Conservation (phyloP, 208 protist genomes). For the Wallacemonas rigidus region DNA sequence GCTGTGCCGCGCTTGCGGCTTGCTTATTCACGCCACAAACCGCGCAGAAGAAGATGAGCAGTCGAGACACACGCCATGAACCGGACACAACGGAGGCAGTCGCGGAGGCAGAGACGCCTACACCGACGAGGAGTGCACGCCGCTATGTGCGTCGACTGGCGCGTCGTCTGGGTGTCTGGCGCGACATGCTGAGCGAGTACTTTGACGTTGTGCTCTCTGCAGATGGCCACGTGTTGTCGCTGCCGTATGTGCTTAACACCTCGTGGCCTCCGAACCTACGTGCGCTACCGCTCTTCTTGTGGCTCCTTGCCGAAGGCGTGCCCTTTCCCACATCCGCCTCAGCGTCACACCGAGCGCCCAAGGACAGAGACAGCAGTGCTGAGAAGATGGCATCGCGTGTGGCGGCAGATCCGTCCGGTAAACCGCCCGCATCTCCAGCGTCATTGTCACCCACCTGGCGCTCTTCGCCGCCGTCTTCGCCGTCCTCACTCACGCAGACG, state of each 20-base stretch:
- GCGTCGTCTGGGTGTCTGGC: slow-evolving; percentile 55
- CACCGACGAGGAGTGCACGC: slow-evolving; percentile 19
- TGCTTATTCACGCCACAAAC: background rate
- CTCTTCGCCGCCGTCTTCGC: too few species aligned
- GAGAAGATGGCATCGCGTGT: too few species aligned
- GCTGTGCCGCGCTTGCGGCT: background rate
- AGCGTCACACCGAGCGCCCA: too few species aligned
- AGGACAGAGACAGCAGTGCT: too few species aligned
- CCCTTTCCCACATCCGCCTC: slow-evolving; percentile 40
- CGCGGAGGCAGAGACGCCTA: background rate
- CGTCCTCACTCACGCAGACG: too few species aligned
- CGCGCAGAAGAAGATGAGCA: background rate
- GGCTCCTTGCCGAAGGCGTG: slow-evolving; percentile 65
- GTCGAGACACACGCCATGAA: background rate
- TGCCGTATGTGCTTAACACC: slow-evolving; percentile 64
- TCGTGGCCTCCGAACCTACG: slow-evolving; percentile 73
- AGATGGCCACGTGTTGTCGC: slow-evolving; percentile 43
- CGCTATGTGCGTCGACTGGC: slow-evolving; percentile 49
- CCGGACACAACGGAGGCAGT: too few species aligned
- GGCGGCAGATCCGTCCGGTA: too few species aligned
- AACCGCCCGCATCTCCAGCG: too few species aligned
- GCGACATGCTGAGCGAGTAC: slow-evolving; percentile 81
- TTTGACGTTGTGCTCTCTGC: slow-evolving; percentile 65
- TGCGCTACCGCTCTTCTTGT: slow-evolving; percentile 65
- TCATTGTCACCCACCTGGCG: too few species aligned